phyloP scores from a whole-genome alignment of 2,329 filamentous ascomycete species.

The Seiridium unicorne region DNA sequence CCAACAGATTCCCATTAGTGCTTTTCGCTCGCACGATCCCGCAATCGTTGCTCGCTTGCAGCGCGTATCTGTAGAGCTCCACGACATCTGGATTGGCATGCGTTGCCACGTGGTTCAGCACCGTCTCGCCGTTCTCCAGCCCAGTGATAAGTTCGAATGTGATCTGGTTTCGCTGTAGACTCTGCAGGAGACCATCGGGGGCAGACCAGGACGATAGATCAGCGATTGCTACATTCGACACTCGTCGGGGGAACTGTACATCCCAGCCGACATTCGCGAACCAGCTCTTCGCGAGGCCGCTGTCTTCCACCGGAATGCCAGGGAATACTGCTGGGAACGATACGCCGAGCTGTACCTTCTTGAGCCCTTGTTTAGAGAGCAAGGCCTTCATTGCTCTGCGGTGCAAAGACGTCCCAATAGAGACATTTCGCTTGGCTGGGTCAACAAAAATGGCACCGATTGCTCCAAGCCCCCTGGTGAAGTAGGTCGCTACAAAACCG shows the following conservation, averaged over 20 bases:
- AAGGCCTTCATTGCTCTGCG: constrained; percentile 78
- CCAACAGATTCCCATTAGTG: constrained; percentile 65
- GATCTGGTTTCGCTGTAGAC: constrained; percentile 69
- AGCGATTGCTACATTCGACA: constrained; percentile 69
- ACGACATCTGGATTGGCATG: constrained; percentile 75
- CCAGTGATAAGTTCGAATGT: constrained; percentile 84
- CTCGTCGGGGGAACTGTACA: constrained; percentile 54
- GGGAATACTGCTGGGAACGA: constrained; percentile 82
- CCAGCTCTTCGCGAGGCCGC: constrained; percentile 63
- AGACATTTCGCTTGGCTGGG: constrained; percentile 79
- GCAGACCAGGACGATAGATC: constrained; percentile 72
- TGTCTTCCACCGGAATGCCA: constrained; percentile 67
- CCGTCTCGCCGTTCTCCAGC: constrained; percentile 69
- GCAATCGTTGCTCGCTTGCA: constrained; percentile 66
- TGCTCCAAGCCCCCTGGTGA: constrained; percentile 68
- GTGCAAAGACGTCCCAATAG: constrained; percentile 87
- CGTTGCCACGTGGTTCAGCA: constrained; percentile 72
- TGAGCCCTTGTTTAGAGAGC: constrained; percentile 66
- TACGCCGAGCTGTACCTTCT: constrained; percentile 78
- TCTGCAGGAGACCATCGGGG: constrained; percentile 74
- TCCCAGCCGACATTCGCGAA: constrained; percentile 92
- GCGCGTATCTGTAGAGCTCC: constrained; percentile 75
- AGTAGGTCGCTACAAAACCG: constrained; percentile 90
- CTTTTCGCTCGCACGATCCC: constrained; percentile 82
- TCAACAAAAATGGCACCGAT: constrained; percentile 90